A percentile compares a stretch with the other conserved stretches of the same genome.
These are phyloP conservation scores for Xylariaceae sp. DNA, from an alignment of 2,329 filamentous ascomycete genomes.

Conservation along the genomic window DNA sequence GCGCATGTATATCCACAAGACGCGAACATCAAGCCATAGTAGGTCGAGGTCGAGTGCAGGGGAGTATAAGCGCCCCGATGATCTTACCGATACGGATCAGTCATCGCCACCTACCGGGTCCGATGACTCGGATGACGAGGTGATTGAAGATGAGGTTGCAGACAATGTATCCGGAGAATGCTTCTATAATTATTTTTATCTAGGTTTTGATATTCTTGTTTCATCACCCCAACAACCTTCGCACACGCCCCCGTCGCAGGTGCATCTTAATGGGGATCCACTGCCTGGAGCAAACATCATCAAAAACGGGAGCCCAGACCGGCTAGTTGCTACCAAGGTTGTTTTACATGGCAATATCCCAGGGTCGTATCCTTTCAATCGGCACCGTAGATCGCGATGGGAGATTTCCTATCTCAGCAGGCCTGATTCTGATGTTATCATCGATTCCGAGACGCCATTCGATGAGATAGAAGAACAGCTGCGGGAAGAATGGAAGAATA, in stretches of 20 bases:
- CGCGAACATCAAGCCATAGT: constrained; percentile 50
- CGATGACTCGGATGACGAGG: constrained; percentile 63
- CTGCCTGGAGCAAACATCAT: constrained; percentile 34
- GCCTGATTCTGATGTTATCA: constrained; percentile 39
- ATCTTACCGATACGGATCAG: constrained; percentile 67
- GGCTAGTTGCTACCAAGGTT: constrained; percentile 84
- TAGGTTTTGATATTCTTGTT: constrained; percentile 91
- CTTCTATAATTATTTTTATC: constrained; percentile 97
- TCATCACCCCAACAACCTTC: constrained; percentile 68
- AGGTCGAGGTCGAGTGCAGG: constrained; percentile 44
- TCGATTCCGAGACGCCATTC: constrained; percentile 76
- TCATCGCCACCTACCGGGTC: constrained; percentile 68
- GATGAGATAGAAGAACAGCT: constrained; percentile 65
- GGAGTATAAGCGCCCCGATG: constrained; percentile 48
- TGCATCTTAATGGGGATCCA: constrained; percentile 24
- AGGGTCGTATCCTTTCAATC: constrained; percentile 94
- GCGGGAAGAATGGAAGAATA: constrained; percentile 64
- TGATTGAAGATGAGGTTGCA: constrained; percentile 52
- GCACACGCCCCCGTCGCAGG: constrained; percentile 54
- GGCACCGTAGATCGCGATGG: constrained; percentile 87
- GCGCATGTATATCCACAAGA: constrained; percentile 78
- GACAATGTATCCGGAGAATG: constrained; percentile 63
- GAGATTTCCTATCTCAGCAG: constrained; percentile 59
- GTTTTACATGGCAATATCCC: constrained; percentile 92
- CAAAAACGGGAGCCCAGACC: constrained; percentile 49